A percentile compares a stretch with the other conserved stretches of the same genome.
Evolutionary conservation across 495 filamentous ascomycete species (phyloP).

Genomic region (Neurospora terricola): DNA sequence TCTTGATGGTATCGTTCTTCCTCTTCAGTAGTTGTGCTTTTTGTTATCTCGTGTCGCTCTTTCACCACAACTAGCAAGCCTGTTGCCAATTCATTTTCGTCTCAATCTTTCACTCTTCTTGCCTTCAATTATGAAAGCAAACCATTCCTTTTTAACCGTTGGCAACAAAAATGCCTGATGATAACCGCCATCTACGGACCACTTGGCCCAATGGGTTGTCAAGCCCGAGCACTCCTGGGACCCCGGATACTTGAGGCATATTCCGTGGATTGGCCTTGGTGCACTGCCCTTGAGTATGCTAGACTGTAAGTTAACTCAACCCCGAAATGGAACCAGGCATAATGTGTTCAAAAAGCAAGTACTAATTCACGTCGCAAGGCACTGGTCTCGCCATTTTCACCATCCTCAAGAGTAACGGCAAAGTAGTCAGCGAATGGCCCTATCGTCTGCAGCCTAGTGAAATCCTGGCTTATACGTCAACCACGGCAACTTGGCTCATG

Average conservation of each 20-base stretch:
- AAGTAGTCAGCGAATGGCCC: neutral
- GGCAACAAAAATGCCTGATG: neutral
- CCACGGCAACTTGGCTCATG: neutral
- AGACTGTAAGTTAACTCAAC: neutral
- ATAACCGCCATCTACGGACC: neutral
- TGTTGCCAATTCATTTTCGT: neutral
- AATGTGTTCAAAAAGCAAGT: neutral
- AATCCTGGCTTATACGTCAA: neutral
- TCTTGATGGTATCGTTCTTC: neutral
- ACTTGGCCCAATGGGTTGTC: no score
- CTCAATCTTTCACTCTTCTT: neutral
- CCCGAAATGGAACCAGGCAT: neutral
- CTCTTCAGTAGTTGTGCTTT: neutral
- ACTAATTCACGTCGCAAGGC: neutral
- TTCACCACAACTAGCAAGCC: neutral
- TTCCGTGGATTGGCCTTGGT: neutral
- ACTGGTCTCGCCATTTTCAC: neutral
- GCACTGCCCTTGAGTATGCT: neutral
- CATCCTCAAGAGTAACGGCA: neutral
- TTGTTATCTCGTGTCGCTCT: neutral
- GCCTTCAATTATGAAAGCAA: neutral
- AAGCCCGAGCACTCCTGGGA: neutral
- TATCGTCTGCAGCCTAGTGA: neutral
- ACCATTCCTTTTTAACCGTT: neutral
- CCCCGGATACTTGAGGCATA: neutral